Evolutionary conservation across 257 asterid genomes (phyloP), one percentile per base, ranked within the genome.

Genomic region (Nicotiana benthamiana): DNA sequence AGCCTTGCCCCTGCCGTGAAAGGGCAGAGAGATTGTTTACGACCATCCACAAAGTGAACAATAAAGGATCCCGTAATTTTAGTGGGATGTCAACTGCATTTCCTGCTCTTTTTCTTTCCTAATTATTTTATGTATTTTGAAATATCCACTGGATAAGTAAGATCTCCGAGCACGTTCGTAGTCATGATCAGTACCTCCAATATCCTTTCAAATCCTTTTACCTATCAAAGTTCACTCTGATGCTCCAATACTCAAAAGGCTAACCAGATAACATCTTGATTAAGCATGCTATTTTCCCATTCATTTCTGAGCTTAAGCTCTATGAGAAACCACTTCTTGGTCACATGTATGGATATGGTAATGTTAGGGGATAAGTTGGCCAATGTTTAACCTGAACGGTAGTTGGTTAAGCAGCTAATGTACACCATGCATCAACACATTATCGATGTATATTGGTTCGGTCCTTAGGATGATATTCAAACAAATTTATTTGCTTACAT

Each of bases 101-200:
- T 36, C 75, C 75, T n/a, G 75, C 75, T n/a, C 17, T 27, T 34
- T 56, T 18, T 18, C 12, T 36, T 34, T 17, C 4, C 1, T 66
- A 34, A 34, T 18, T 51, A 32, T 16, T 66, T 30, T 34, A 17
- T 17, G 10, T 34, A 66, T 6, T 32, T 66, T 18, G 75, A 36
- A 34, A 36, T 36, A 67, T 34, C 53, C n/a, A 67, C 54, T 27
- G 20, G 30, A 67, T 67, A 12, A 34, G 75, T 67, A 36, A 67
- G 28, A 36, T 67, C 75, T 36, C 30, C 30, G 22, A 36, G n/a
- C 53, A 36, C 36, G 75, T n/a, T 36, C 53, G 20, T 18, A 67
- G 54, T 67, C 75, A 67, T 34, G 53, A 36, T n/a, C 53, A 67
- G 54, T 36, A 28, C 75, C 75, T 67, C 75, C 54, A 67, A 67